Percentiles rank a stretch among this genome's conserved stretches.
Conservation (phyloP, 2,329 filamentous ascomycete genomes). For the Stromatinia cepivora region DNA sequence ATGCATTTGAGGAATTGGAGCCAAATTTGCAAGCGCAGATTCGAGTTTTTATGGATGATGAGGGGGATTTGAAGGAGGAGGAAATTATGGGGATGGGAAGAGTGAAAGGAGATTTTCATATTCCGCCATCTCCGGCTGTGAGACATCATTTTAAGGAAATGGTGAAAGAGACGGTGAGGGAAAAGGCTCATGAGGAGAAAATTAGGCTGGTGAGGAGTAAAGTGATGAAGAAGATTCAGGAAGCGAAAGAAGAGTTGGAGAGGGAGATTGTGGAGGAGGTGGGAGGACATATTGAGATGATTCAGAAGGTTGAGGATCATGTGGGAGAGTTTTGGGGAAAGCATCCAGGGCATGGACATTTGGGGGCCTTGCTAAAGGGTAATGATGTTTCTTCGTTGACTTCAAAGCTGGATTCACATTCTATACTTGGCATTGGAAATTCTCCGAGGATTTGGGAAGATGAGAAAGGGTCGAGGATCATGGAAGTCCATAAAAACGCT, state of each 20-base stretch:
- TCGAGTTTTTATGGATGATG: slow-evolving; percentile 39
- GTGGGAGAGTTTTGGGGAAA: slow-evolving; percentile 22
- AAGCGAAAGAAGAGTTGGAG: slow-evolving; percentile 11
- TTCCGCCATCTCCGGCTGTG: slow-evolving; percentile 40
- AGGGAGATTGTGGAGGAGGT: slow-evolving; percentile 9
- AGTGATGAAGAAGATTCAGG: slow-evolving; percentile 24
- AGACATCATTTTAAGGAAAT: slow-evolving; percentile 41
- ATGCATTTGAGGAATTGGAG: slow-evolving; percentile 39
- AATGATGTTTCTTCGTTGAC: not conserved
- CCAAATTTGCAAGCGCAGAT: slow-evolving; percentile 38
- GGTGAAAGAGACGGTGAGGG: not conserved
- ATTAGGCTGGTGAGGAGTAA: not conserved
- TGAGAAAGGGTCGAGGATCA: slow-evolving; percentile 36
- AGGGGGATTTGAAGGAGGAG: slow-evolving; percentile 25
- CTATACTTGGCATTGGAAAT: not conserved
- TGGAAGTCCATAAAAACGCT: slow-evolving; percentile 41
- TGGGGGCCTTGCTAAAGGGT: not conserved
- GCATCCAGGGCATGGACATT: not conserved
- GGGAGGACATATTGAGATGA: slow-evolving; percentile 7
- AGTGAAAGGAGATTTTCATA: slow-evolving; percentile 32
- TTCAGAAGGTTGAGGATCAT: slow-evolving; percentile 24
- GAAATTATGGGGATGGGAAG: slow-evolving; percentile 33
- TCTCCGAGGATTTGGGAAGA: slow-evolving; percentile 41
- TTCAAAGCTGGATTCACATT: not conserved
- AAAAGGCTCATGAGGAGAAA: not conserved